A percentile compares a stretch with the other conserved stretches of the same genome.
These are phyloP conservation scores for Neonectria coccinea DNA, from an alignment of 2,329 filamentous ascomycete genomes.

Conservation along the genomic window DNA sequence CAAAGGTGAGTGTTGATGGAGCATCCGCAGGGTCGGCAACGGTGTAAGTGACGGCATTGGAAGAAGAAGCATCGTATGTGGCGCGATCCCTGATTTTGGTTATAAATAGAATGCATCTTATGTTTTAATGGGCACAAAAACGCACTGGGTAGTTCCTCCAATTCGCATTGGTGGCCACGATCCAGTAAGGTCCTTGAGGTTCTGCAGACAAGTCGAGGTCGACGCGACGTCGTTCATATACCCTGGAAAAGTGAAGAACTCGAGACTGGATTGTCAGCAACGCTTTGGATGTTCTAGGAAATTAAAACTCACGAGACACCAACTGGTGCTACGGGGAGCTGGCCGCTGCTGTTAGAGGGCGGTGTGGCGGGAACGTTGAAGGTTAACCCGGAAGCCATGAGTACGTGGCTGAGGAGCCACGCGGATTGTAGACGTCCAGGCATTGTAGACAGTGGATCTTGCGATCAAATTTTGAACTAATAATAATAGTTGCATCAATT, in stretches of 20 bases:
- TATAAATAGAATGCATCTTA: neutral
- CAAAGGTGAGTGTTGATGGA: conserved; percentile 62
- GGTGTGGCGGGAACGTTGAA: conserved; percentile 52
- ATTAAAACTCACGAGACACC: conserved; percentile 56
- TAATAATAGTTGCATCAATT: neutral
- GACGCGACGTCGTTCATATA: conserved; percentile 65
- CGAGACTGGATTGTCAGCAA: conserved; percentile 52
- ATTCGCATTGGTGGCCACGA: conserved; percentile 66
- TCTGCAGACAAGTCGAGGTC: conserved; percentile 63
- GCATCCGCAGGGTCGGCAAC: conserved; percentile 61
- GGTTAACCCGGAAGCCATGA: conserved; percentile 40
- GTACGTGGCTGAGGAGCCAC: conserved; percentile 25
- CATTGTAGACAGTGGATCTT: conserved; percentile 1
- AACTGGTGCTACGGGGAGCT: conserved; percentile 56
- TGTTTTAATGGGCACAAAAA: neutral
- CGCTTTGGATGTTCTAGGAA: neutral
- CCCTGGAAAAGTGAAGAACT: conserved; percentile 67
- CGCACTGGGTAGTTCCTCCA: conserved; percentile 67
- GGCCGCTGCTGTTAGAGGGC: conserved; percentile 46
- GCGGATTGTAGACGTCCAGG: neutral
- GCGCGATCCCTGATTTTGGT: conserved; percentile 57
- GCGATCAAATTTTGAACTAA: neutral
- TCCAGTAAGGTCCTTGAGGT: conserved; percentile 62
- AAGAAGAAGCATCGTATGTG: conserved; percentile 59
- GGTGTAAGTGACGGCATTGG: conserved; percentile 62